Evolutionary conservation across 352 stramenopile genomes (phyloP).

Genomic region (Hyaloperonospora brassicae): DNA sequence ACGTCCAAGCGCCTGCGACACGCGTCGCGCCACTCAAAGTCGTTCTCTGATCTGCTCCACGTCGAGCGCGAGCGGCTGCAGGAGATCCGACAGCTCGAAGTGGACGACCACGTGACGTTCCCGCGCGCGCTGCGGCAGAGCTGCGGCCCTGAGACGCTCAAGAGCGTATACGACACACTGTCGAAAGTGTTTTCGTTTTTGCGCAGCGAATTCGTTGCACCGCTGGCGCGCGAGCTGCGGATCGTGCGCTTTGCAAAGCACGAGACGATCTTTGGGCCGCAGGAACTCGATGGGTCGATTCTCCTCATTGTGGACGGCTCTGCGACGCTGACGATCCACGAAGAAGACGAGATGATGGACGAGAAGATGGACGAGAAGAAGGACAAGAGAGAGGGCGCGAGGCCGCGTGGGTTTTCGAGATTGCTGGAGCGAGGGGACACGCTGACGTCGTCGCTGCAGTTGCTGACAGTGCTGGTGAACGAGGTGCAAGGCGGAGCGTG

Average conservation of each 20-base stretch:
- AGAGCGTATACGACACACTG: slow-evolving; percentile 71
- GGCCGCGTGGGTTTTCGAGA: slow-evolving; percentile 40
- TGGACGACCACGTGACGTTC: slow-evolving; percentile 62
- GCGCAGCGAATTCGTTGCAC: slow-evolving; percentile 53
- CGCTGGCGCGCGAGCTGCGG: slow-evolving; percentile 47
- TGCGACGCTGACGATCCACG: slow-evolving; percentile 53
- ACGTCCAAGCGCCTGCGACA: slow-evolving; percentile 67
- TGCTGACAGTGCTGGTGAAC: slow-evolving; percentile 52
- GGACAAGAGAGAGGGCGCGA: neutral
- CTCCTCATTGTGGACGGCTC: slow-evolving; percentile 58
- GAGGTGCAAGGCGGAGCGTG: slow-evolving; percentile 27
- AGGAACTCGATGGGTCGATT: slow-evolving; percentile 65
- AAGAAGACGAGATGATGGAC: slow-evolving; percentile 11
- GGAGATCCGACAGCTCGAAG: slow-evolving; percentile 51
- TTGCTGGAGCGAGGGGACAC: slow-evolving; percentile 50
- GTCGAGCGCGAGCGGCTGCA: slow-evolving; percentile 53
- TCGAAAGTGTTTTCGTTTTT: slow-evolving; percentile 79
- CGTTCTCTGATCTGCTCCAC: slow-evolving; percentile 58
- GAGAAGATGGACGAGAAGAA: too few species aligned
- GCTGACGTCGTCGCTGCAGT: slow-evolving; percentile 56
- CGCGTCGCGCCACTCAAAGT: slow-evolving; percentile 52
- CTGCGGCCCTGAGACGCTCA: slow-evolving; percentile 64
- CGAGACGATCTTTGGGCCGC: slow-evolving; percentile 48
- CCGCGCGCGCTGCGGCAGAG: slow-evolving; percentile 47
- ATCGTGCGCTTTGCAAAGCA: slow-evolving; percentile 43